A percentile compares a stretch with the other conserved stretches of the same genome.
Evolutionary conservation across 2,329 filamentous ascomycete genomes (phyloP).

Genomic region (Fusarium sublunatum): DNA sequence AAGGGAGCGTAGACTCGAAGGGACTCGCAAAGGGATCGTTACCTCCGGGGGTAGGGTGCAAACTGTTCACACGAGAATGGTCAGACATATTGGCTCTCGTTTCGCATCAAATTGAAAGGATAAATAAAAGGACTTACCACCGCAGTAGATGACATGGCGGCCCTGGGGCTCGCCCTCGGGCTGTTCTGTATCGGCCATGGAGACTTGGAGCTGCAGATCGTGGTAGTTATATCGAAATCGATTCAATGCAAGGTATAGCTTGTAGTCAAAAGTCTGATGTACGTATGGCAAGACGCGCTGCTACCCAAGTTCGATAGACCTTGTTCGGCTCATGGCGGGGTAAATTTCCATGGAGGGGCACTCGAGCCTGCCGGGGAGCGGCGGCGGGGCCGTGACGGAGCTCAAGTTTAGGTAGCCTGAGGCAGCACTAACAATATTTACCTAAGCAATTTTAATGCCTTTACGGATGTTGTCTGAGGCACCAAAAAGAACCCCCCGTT

Average conservation of each 20-base stretch:
- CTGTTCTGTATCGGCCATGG: slow-evolving; percentile 67
- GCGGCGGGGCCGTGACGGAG: slow-evolving; percentile 15
- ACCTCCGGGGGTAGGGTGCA: slow-evolving; percentile 75
- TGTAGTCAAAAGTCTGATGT: slow-evolving; percentile 33
- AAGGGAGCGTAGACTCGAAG: slow-evolving; percentile 8
- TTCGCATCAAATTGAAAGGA: slow-evolving; percentile 12
- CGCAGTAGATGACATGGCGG: slow-evolving; percentile 67
- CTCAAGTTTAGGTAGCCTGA: slow-evolving; percentile 18
- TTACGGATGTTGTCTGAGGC: slow-evolving; percentile 19
- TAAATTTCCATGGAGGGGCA: slow-evolving; percentile 50
- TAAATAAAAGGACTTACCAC: slow-evolving; percentile 59
- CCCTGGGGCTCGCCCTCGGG: slow-evolving; percentile 62
- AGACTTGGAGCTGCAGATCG: slow-evolving; percentile 23
- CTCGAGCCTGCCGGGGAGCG: slow-evolving; percentile 15
- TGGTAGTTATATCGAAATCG: not conserved
- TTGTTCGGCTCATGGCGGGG: slow-evolving; percentile 49
- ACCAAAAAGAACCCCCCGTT: not conserved
- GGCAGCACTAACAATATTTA: slow-evolving; percentile 31
- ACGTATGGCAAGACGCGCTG: slow-evolving; percentile 46
- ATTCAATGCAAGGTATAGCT: slow-evolving; percentile 5
- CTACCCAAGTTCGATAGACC: slow-evolving; percentile 28
- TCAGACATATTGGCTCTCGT: slow-evolving; percentile 28
- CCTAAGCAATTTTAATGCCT: not conserved
- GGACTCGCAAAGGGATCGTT: slow-evolving; percentile 40
- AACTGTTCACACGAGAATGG: slow-evolving; percentile 55